These are phyloP conservation scores for Colletotrichum gigasporum DNA, from an alignment of 2,329 filamentous ascomycete species.

Conservation along the genomic window DNA sequence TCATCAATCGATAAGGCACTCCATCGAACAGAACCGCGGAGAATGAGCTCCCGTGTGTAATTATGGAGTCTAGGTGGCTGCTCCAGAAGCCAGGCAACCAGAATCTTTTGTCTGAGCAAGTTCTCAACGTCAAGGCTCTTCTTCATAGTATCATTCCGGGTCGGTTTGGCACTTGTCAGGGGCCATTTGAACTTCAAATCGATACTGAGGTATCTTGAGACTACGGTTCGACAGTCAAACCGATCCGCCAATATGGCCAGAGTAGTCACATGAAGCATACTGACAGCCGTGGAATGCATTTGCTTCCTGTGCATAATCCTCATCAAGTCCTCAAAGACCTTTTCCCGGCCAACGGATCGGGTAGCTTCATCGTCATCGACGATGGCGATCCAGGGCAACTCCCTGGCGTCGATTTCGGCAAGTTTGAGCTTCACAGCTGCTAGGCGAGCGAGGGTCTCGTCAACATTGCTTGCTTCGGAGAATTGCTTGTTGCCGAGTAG, in stretches of 20 bases:
- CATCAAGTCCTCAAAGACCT: conserved; percentile 73
- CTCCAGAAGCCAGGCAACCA: conserved; percentile 73
- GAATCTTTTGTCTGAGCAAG: conserved; percentile 73
- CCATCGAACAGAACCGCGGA: conserved; percentile 72
- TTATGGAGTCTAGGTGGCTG: conserved; percentile 67
- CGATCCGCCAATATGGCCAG: conserved; percentile 77
- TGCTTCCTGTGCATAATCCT: conserved; percentile 68
- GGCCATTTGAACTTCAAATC: conserved; percentile 66
- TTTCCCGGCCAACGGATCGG: conserved; percentile 65
- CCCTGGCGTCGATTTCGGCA: conserved; percentile 54
- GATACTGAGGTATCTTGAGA: conserved; percentile 63
- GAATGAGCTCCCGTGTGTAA: conserved; percentile 72
- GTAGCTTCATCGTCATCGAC: conserved; percentile 76
- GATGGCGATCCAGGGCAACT: conserved; percentile 72
- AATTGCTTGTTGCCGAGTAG: conserved; percentile 72
- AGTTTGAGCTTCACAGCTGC: conserved; percentile 56
- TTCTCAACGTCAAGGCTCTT: conserved; percentile 66
- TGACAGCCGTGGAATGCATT: conserved; percentile 50
- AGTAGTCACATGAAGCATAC: conserved; percentile 71
- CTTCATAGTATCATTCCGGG: conserved; percentile 45
- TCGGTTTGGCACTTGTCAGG: conserved; percentile 48
- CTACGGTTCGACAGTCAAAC: conserved; percentile 70
- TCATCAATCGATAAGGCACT: conserved; percentile 48
- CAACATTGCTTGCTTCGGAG: conserved; percentile 67
- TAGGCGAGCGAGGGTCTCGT: conserved; percentile 60